These are phyloP conservation scores for Phylloporus sp. DNA, from an alignment of 768 basidiomycete genomes.

Conservation along the genomic window DNA sequence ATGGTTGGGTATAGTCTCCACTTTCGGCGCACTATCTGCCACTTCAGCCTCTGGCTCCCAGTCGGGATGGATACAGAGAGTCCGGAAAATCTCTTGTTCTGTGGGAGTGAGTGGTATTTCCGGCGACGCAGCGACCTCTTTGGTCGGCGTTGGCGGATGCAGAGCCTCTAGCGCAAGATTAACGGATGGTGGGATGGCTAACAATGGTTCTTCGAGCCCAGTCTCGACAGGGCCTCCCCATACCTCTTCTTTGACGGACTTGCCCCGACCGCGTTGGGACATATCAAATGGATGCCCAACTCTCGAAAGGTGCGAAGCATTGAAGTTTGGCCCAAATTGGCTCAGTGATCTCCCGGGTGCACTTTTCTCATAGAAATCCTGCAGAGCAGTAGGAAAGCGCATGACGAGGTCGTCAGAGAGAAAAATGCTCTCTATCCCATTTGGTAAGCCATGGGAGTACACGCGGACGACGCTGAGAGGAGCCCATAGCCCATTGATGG, in stretches of 20 bases:
- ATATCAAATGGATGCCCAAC: not conserved
- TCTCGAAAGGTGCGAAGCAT: slow-evolving; percentile 34
- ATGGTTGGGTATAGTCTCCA: not conserved
- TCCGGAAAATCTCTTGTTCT: slow-evolving; percentile 68
- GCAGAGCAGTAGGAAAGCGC: slow-evolving; percentile 58
- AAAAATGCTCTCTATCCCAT: slow-evolving; percentile 47
- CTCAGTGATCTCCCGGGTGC: slow-evolving; percentile 45
- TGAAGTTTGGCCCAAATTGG: slow-evolving; percentile 65
- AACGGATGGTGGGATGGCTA: slow-evolving; percentile 26
- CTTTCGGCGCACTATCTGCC: slow-evolving; percentile 12
- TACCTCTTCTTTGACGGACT: slow-evolving; percentile 7
- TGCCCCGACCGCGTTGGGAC: slow-evolving; percentile 2
- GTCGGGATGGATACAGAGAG: slow-evolving; percentile 57
- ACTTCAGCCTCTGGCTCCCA: slow-evolving; percentile 37
- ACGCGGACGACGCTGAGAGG: slow-evolving; percentile 54
- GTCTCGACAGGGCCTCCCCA: slow-evolving; percentile 21
- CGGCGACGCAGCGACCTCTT: slow-evolving; percentile 6
- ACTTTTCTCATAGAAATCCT: slow-evolving; percentile 52
- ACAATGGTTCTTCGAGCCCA: slow-evolving; percentile 19
- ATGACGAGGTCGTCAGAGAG: slow-evolving; percentile 59
- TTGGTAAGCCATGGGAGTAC: slow-evolving; percentile 32
- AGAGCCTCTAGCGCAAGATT: slow-evolving; percentile 29
- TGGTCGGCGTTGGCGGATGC: slow-evolving; percentile 15
- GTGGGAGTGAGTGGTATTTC: slow-evolving; percentile 58
- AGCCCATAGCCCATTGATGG: slow-evolving; percentile 65